These are phyloP conservation scores for Paramecium tetraurelia DNA, from an alignment of 73 alveolate genomes.

Conservation along the genomic window DNA sequence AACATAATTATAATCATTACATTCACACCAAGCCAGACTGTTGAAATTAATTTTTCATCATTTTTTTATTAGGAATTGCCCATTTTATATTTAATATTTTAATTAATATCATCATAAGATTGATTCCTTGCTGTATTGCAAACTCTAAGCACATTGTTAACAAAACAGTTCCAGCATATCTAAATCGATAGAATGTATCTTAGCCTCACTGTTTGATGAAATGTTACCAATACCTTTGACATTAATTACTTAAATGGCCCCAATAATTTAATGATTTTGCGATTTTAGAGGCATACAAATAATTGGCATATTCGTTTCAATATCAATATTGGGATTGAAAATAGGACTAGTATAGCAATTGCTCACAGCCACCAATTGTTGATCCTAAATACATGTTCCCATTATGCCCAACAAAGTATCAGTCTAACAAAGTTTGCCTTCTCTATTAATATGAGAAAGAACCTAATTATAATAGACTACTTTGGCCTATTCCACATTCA, in stretches of 20 bases:
- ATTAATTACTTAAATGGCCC: constrained; percentile 65
- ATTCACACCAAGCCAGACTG: background rate
- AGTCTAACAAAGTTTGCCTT: background rate
- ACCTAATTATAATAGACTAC: constrained; percentile 58
- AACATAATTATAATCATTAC: background rate
- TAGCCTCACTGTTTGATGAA: constrained; percentile 49
- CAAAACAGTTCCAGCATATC: constrained; percentile 69
- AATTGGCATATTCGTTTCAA: constrained; percentile 75
- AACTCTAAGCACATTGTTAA: constrained; percentile 45
- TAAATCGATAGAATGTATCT: constrained; percentile 64
- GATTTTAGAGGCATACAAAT: constrained; percentile 64
- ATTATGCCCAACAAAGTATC: constrained; percentile 53
- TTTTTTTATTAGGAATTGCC: background rate
- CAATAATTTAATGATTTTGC: background rate
- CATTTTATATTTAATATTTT: background rate
- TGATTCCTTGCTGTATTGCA: background rate
- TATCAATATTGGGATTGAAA: constrained; percentile 69
- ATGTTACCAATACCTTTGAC: constrained; percentile 70
- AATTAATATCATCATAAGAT: background rate
- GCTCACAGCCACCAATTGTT: constrained; percentile 39
- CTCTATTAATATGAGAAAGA: constrained; percentile 60
- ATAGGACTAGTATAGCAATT: constrained; percentile 68
- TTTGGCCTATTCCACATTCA: constrained; percentile 59
- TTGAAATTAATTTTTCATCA: background rate
- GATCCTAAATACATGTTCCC: constrained; percentile 46